Evolutionary conservation across 2,329 filamentous ascomycete species (phyloP).

Genomic region (Clarireedia monteithiana): DNA sequence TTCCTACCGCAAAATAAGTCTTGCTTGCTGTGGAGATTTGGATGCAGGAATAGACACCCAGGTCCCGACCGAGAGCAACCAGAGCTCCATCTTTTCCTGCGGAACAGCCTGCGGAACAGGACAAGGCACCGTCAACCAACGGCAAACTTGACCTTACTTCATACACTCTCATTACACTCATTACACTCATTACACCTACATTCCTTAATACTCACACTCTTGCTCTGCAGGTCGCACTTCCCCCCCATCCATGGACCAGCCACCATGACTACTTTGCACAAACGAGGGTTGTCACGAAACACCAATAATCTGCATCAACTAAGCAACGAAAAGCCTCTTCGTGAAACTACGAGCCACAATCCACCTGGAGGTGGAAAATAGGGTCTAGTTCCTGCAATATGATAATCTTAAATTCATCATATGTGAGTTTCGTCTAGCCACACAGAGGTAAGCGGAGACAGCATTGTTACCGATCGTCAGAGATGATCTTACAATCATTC

Average conservation of each 20-base stretch:
- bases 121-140: too few relatives aligned
- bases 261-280: neutral
- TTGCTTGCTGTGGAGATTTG: too few relatives aligned
- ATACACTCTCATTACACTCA: too few relatives aligned
- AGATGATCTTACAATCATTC: conserved; percentile 1
- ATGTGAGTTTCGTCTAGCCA: conserved; percentile 1
- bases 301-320: conserved; percentile 2
- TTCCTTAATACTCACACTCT: neutral
- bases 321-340: neutral
- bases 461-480: conserved; percentile 1
- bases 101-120: too few relatives aligned
- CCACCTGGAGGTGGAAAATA: neutral
- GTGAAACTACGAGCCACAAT: conserved; percentile 9
- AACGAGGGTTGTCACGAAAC: neutral
- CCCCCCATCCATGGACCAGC: neutral
- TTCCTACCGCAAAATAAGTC: too few relatives aligned
- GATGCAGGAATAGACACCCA: too few relatives aligned
- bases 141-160: too few relatives aligned
- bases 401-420: conserved; percentile 1
- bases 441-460: neutral
- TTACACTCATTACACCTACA: neutral
- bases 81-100: too few relatives aligned
- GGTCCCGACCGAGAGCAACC: too few relatives aligned
- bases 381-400: neutral
- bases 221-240: neutral